These are phyloP conservation scores for Xylariaceae sp. DNA, from an alignment of 2,329 filamentous ascomycete genomes.

Conservation along the genomic window DNA sequence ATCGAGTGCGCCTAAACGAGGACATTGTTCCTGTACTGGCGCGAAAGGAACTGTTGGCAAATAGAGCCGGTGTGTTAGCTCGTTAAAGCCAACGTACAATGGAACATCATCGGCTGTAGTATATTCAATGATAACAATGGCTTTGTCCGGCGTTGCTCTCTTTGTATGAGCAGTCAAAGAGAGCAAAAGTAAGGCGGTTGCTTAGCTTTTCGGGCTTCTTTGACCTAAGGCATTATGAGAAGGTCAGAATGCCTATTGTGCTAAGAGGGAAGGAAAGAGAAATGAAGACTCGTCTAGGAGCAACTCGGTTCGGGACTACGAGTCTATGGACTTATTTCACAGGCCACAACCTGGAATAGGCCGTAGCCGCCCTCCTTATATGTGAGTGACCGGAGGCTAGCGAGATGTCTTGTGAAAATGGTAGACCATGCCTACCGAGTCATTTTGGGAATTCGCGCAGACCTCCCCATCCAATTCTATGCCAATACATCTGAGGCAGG, in stretches of 20 bases:
- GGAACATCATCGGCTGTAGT: neutral
- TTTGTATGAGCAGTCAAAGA: neutral
- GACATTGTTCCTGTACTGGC: neutral
- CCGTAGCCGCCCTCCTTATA: neutral
- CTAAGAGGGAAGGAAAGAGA: neutral
- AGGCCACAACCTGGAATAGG: neutral
- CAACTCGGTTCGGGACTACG: neutral
- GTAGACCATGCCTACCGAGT: neutral
- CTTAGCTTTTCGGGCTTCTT: neutral
- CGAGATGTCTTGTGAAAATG: neutral
- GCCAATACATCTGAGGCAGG: slow-evolving; percentile 2
- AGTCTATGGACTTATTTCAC: neutral
- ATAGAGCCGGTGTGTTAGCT: neutral
- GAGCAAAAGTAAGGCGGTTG: neutral
- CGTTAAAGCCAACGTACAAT: neutral
- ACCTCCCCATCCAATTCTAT: neutral
- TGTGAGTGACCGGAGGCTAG: neutral
- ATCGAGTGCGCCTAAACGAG: neutral
- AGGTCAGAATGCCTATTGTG: neutral
- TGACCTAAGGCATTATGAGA: neutral
- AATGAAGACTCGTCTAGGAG: neutral
- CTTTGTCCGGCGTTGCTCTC: neutral
- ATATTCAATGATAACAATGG: neutral
- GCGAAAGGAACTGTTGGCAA: neutral
- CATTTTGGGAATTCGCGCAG: neutral